Evolutionary conservation across 1,284 basidiomycete species (phyloP).

Genomic region (Clitocybe nebularis): DNA sequence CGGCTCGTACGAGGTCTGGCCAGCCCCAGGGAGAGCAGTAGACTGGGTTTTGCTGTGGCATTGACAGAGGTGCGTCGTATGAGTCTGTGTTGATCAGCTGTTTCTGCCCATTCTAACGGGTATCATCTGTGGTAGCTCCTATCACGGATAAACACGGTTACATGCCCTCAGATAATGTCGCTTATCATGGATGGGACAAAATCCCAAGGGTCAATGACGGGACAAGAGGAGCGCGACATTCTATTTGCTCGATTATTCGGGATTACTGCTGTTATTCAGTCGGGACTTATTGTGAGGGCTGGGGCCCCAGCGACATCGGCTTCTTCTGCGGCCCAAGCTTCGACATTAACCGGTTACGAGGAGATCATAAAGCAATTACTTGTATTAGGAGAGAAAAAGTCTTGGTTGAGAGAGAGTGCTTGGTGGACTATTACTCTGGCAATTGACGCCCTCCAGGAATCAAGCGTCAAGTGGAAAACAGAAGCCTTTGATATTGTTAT

Average conservation of each 20-base stretch:
- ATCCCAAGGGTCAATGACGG: slow-evolving; percentile 69
- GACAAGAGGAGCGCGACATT: slow-evolving; percentile 89
- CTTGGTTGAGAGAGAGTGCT: slow-evolving; percentile 89
- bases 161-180: slow-evolving; percentile 71
- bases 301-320: slow-evolving; percentile 49
- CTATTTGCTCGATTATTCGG: slow-evolving; percentile 94
- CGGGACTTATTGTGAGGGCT: slow-evolving; percentile 69
- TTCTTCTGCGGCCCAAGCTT: slow-evolving; percentile 47
- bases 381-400: slow-evolving; percentile 76
- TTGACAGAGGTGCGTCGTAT: slow-evolving; percentile 78
- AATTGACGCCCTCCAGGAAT: slow-evolving; percentile 53
- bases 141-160: slow-evolving; percentile 75
- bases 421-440: slow-evolving; percentile 82
- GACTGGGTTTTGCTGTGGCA: slow-evolving; percentile 93
- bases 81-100: slow-evolving; percentile 2
- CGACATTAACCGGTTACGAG: slow-evolving; percentile 59
- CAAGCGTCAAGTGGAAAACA: slow-evolving; percentile 67
- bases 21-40: slow-evolving; percentile 88
- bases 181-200: slow-evolving; percentile 71
- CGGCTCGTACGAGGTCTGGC: slow-evolving; percentile 84
- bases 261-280: slow-evolving; percentile 77
- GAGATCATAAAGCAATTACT: slow-evolving; percentile 66
- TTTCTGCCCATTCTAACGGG: slow-evolving; percentile 1
- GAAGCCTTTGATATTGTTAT: slow-evolving; percentile 57
- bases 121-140: slow-evolving; percentile 57